Conservation (phyloP, 2,329 filamentous ascomycete genomes). For the Colletotrichum costaricense region DNA sequence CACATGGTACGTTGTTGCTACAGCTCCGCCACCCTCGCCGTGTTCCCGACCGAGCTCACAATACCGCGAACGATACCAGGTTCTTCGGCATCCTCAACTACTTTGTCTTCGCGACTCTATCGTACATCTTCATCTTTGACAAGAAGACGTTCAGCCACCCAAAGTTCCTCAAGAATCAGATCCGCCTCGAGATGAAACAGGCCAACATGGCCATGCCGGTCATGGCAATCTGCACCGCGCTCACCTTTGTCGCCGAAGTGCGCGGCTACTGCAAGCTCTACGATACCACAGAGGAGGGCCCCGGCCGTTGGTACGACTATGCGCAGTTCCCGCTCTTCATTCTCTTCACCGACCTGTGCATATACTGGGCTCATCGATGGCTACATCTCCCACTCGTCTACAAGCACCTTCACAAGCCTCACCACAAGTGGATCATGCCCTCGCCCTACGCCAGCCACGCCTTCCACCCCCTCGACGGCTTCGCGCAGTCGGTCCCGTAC, state of each 20-base stretch:
- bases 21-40: background rate
- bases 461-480: constrained; percentile 95
- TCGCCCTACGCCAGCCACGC: constrained; percentile 93
- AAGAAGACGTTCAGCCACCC: constrained; percentile 90
- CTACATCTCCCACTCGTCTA: constrained; percentile 86
- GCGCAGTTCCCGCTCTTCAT: constrained; percentile 91
- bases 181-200: constrained; percentile 86
- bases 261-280: constrained; percentile 90
- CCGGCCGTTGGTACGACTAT: constrained; percentile 81
- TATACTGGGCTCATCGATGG: constrained; percentile 92
- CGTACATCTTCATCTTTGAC: constrained; percentile 91
- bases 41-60: constrained; percentile 3
- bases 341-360: constrained; percentile 87
- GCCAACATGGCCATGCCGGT: constrained; percentile 80
- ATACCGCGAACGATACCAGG: constrained; percentile 59
- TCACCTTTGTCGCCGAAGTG: constrained; percentile 85
- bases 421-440: constrained; percentile 99
- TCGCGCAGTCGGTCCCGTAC: constrained; percentile 88
- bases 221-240: constrained; percentile 85
- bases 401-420: constrained; percentile 92
- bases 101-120: constrained; percentile 84
- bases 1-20: constrained; percentile 75
- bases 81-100: constrained; percentile 87
- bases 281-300: constrained; percentile 80
- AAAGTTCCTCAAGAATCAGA: constrained; percentile 95